Conservation (phyloP, 257 asterid genomes). For the Anisodus tanguticus region DNA sequence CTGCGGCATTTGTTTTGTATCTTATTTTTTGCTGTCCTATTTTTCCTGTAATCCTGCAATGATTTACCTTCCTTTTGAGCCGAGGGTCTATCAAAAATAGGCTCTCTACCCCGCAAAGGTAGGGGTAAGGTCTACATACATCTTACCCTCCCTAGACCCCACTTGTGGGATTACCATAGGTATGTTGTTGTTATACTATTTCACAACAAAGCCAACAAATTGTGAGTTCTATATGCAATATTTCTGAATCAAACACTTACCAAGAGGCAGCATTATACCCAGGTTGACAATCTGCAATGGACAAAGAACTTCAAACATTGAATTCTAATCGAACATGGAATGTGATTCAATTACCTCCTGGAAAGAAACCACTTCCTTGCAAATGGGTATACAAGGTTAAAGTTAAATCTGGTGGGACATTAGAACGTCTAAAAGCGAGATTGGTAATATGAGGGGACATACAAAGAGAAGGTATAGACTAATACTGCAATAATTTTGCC, state of each 20-base stretch:
- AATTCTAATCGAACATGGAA: not conserved
- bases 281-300: not conserved
- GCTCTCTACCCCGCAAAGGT: too few relatives aligned
- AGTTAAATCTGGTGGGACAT: not conserved
- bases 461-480: too few relatives aligned
- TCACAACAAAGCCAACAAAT: not conserved
- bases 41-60: too few relatives aligned
- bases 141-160: too few relatives aligned
- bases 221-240: not conserved
- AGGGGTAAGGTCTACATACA: too few relatives aligned
- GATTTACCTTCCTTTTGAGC: too few relatives aligned
- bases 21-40: too few relatives aligned
- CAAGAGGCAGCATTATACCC: not conserved
- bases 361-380: not conserved
- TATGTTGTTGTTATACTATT: not conserved
- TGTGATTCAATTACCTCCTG: not conserved
- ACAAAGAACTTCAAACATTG: not conserved
- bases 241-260: not conserved
- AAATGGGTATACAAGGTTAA: not conserved
- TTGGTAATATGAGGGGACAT: not conserved
- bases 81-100: too few relatives aligned
- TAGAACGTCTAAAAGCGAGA: not conserved
- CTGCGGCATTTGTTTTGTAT: too few relatives aligned
- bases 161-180: too few relatives aligned
- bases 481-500: not conserved